Conservation (phyloP, 495 filamentous ascomycete genomes). For the Choiromyces venosus region DNA sequence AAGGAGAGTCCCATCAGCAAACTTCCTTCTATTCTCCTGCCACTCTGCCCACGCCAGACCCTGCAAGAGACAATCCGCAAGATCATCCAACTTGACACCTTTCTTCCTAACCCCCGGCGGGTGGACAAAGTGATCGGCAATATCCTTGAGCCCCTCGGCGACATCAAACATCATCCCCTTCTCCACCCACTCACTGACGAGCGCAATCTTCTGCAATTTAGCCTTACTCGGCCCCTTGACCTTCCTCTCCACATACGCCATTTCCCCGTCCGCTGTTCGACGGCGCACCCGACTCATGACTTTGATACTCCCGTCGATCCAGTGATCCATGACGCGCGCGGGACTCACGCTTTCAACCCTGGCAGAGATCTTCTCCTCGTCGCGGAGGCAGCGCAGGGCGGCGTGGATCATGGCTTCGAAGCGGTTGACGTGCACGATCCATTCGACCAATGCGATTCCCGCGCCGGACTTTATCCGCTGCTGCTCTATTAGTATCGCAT, state of each 20-base stretch:
- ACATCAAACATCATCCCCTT: conserved; percentile 42
- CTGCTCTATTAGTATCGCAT: conserved; percentile 80
- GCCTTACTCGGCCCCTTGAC: conserved; percentile 42
- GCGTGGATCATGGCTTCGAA: conserved; percentile 86
- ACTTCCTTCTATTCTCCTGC: conserved; percentile 59
- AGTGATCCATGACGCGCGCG: conserved; percentile 24
- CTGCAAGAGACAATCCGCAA: conserved; percentile 85
- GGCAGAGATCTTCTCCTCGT: conserved; percentile 40
- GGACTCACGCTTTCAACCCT: conserved; percentile 25
- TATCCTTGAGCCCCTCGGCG: conserved; percentile 42
- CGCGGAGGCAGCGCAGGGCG: conserved; percentile 56
- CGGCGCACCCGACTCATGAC: conserved; percentile 34
- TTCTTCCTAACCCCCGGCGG: conserved; percentile 34
- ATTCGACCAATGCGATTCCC: conserved; percentile 64
- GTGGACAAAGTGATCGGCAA: conserved; percentile 38
- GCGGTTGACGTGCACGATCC: conserved; percentile 85
- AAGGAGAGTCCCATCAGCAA: conserved; percentile 44
- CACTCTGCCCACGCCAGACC: conserved; percentile 80
- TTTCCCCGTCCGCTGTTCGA: conserved; percentile 41
- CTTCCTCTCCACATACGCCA: conserved; percentile 43
- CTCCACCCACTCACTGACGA: conserved; percentile 56
- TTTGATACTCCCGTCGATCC: conserved; percentile 16
- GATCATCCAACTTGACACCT: conserved; percentile 70
- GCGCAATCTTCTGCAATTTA: conserved; percentile 62
- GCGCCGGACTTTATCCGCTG: conserved; percentile 76